Evolutionary conservation across 768 basidiomycete species (phyloP).

Genomic region (Solioccasus polychromus): DNA sequence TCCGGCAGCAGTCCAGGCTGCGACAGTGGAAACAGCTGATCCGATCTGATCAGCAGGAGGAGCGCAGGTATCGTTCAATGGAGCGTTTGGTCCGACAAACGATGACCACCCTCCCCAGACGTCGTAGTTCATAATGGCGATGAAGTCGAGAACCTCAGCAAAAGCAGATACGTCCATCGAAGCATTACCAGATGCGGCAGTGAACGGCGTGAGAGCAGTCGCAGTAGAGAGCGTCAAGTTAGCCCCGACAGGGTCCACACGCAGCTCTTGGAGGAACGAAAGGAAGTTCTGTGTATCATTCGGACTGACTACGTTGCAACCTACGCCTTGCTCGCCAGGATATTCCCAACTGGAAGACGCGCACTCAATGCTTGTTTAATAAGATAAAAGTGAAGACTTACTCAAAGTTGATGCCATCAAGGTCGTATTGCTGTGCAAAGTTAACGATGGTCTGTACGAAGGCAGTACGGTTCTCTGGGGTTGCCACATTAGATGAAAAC

Average conservation of each 20-base stretch:
- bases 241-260: slow-evolving; percentile 40
- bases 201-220: slow-evolving; percentile 61
- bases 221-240: slow-evolving; percentile 71
- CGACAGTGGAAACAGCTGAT: slow-evolving; percentile 68
- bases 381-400: not conserved
- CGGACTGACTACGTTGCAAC: slow-evolving; percentile 56
- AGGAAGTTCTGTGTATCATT: slow-evolving; percentile 76
- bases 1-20: slow-evolving; percentile 69
- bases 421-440: slow-evolving; percentile 45
- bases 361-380: not conserved
- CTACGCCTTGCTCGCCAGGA: slow-evolving; percentile 60
- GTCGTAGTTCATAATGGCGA: slow-evolving; percentile 66
- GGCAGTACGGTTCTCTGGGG: slow-evolving; percentile 50
- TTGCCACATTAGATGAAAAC: slow-evolving; percentile 58
- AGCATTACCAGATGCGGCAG: slow-evolving; percentile 54
- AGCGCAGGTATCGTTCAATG: slow-evolving; percentile 72
- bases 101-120: slow-evolving; percentile 48
- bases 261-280: slow-evolving; percentile 64
- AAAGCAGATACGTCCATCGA: slow-evolving; percentile 67
- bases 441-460: slow-evolving; percentile 54
- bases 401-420: slow-evolving; percentile 48
- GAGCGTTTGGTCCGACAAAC: slow-evolving; percentile 72
- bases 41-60: slow-evolving; percentile 57
- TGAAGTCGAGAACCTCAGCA: slow-evolving; percentile 61
- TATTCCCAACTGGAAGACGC: slow-evolving; percentile 73